Conservation (phyloP, 768 basidiomycete genomes). For the Mycena leptocephala region DNA sequence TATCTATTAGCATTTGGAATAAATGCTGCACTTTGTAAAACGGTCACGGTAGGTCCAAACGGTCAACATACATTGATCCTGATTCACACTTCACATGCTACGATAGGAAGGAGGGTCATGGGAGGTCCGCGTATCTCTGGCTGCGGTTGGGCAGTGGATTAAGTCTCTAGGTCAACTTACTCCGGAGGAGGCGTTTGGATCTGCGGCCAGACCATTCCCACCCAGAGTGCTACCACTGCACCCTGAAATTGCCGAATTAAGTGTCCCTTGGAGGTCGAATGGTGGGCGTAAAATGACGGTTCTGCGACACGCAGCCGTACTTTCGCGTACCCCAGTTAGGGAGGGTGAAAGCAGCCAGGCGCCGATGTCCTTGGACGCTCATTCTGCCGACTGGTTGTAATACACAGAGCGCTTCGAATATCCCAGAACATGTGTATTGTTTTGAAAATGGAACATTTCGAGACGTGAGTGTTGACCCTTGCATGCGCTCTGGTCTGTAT, state of each 20-base stretch:
- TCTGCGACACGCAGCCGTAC: constrained; percentile 61
- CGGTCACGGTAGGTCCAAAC: constrained; percentile 58
- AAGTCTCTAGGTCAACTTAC: constrained; percentile 66
- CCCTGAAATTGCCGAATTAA: constrained; percentile 55
- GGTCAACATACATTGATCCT: neutral
- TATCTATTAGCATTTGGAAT: constrained; percentile 75
- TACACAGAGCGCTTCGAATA: neutral
- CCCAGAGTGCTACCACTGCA: constrained; percentile 48
- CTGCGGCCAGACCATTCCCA: constrained; percentile 56
- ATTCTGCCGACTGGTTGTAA: constrained; percentile 47
- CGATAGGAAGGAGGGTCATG: constrained; percentile 73
- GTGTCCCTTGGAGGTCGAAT: constrained; percentile 46
- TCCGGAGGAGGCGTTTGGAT: constrained; percentile 59
- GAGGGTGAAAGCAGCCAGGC: constrained; percentile 49
- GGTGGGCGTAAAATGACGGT: constrained; percentile 54
- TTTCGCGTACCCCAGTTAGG: constrained; percentile 60
- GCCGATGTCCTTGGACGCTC: constrained; percentile 50
- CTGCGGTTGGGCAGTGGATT: constrained; percentile 71
- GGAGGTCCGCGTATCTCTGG: constrained; percentile 74
- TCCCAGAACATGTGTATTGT: neutral
- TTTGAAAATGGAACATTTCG: too few relatives aligned
- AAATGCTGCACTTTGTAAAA: constrained; percentile 68
- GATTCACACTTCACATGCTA: neutral
- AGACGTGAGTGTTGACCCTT: too few relatives aligned
- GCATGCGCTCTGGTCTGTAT: too few relatives aligned